Evolutionary conservation across 129 eudicot species (phyloP), one percentile per base, ranked within the genome.

Genomic region (Flaveria sonorensis): DNA sequence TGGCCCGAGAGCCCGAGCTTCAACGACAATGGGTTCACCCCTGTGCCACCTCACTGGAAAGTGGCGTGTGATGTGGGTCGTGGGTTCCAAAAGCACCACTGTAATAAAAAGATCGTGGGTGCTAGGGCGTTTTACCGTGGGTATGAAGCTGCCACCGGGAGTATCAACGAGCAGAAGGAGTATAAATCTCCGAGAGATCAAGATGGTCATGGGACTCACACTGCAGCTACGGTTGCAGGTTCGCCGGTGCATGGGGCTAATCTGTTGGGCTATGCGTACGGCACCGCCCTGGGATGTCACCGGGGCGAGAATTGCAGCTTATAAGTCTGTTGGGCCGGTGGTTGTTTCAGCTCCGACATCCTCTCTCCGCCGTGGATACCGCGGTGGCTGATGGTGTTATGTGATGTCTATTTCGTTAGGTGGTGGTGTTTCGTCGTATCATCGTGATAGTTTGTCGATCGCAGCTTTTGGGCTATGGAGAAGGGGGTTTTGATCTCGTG

Each of bases 1-100:
- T 92, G 97, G 98, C 96, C 96, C 10, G 98, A 92, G 76, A 90
- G 96, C 70, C 90, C 73, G 43, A 92, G 96, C 72, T 92, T 92
- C 78, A 92, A 88, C 32, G 98, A 92, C 79, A 78, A 85, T 1
- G 94, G 92, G 2, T 74, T 90, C 80, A 69, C 71, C 2, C 20
- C 78, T 0, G 51, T 84, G 32, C 96, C 98, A 4, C 18, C 79
- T 2, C 85, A 73, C 51, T 92, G 96, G 98, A 88, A 78, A 74
- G 98, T 96, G 30, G 71, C 50, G 2, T 92, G 98, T 68, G 94
- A 92, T 75, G 82, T 75, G 2, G 98, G 98, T 3, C 85, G 94
- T 1, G 93, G 86, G 3, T 89, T 89, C 15, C 75, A 77, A 13
- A 86, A 74, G 60, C 79, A 45, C 7, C 87, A 90, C 57, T 92